Percentiles rank a stretch among this genome's conserved stretches.
These are phyloP conservation scores for Aureoboletus auriporus DNA, from an alignment of 768 basidiomycete species.

Conservation along the genomic window DNA sequence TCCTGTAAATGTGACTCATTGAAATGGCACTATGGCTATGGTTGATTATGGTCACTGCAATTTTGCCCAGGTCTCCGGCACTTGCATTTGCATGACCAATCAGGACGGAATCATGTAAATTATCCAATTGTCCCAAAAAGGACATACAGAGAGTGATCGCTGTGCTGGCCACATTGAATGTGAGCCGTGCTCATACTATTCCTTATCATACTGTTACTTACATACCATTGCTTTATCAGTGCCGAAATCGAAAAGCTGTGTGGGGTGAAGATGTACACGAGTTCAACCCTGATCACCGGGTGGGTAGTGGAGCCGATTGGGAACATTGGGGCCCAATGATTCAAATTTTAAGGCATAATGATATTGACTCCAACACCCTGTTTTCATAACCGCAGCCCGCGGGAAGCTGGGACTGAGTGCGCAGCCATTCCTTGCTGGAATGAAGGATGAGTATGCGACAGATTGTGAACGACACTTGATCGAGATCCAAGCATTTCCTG, in stretches of 20 bases:
- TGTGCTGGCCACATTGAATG: neutral
- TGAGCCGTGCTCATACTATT: too few relatives aligned
- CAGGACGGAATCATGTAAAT: slow-evolving; percentile 29
- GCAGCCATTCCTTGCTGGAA: neutral
- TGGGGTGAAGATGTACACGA: too few relatives aligned
- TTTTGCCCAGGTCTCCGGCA: too few relatives aligned
- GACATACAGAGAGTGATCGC: slow-evolving; percentile 45
- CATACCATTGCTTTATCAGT: too few relatives aligned
- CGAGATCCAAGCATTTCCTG: slow-evolving; percentile 59
- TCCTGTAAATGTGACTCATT: too few relatives aligned
- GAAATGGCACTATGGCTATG: neutral
- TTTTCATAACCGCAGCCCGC: neutral
- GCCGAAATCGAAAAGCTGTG: too few relatives aligned
- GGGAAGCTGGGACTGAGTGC: slow-evolving; percentile 14
- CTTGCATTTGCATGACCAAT: slow-evolving; percentile 58
- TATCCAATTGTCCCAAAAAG: slow-evolving; percentile 46
- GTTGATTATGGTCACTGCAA: too few relatives aligned
- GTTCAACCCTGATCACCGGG: neutral
- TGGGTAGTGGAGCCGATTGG: too few relatives aligned
- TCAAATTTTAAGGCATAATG: slow-evolving; percentile 18
- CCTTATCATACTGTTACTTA: too few relatives aligned
- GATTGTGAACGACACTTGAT: slow-evolving; percentile 26
- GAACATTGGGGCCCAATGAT: neutral
- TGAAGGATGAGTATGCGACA: neutral
- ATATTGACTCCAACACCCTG: neutral